Evolutionary conservation across 2,329 filamentous ascomycete species (phyloP).

Genomic region (Fusarium sp.): DNA sequence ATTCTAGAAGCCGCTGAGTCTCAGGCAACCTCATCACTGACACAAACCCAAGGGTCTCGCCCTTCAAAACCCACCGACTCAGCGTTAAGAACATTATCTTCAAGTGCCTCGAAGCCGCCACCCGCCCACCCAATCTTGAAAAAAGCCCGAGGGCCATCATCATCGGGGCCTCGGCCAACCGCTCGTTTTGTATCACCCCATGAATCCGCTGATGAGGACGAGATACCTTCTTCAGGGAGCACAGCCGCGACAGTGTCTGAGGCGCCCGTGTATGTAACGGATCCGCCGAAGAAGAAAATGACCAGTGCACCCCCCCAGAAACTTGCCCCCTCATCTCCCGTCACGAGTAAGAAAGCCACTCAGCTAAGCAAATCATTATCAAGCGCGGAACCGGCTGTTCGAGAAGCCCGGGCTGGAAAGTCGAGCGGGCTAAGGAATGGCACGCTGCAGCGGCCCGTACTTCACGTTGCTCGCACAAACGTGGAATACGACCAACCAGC

Average conservation of each 20-base stretch:
- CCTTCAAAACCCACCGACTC: slow-evolving; percentile 35
- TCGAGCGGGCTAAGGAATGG: slow-evolving; percentile 36
- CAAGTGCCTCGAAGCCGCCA: slow-evolving; percentile 55
- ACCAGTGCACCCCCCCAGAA: slow-evolving; percentile 44
- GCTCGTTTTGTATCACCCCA: slow-evolving; percentile 68
- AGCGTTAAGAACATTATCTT: slow-evolving; percentile 46
- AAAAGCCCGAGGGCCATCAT: slow-evolving; percentile 64
- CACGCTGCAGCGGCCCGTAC: slow-evolving; percentile 37
- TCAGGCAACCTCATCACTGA: slow-evolving; percentile 20
- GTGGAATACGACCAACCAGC: slow-evolving; percentile 4
- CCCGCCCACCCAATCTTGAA: slow-evolving; percentile 68
- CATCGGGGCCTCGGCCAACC: slow-evolving; percentile 64
- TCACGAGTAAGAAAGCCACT: slow-evolving; percentile 56
- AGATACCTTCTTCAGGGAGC: slow-evolving; percentile 54
- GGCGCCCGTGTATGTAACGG: slow-evolving; percentile 39
- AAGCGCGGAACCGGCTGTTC: slow-evolving; percentile 44
- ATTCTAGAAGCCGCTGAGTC: slow-evolving; percentile 40
- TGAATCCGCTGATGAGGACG: slow-evolving; percentile 56
- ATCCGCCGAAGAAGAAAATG: slow-evolving; percentile 45
- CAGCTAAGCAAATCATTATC: slow-evolving; percentile 53
- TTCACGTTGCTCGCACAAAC: slow-evolving; percentile 43
- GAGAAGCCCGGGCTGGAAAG: slow-evolving; percentile 41
- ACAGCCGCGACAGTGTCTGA: slow-evolving; percentile 47
- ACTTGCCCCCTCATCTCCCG: slow-evolving; percentile 55
- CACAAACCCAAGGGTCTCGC: slow-evolving; percentile 24